Conservation (phyloP, 345 rosid genomes). For the Ceriops decandra region DNA sequence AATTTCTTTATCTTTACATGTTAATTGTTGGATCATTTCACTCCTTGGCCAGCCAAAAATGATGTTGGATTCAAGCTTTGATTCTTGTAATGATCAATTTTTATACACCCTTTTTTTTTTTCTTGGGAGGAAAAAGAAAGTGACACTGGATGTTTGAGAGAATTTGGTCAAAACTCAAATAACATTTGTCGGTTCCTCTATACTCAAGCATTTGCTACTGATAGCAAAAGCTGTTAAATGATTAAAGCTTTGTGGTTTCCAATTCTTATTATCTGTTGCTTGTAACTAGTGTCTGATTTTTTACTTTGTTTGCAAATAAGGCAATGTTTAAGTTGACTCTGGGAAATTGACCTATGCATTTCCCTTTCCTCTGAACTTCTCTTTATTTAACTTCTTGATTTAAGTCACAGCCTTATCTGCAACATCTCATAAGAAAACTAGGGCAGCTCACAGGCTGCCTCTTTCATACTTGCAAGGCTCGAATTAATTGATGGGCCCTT, state of each 20-base stretch:
- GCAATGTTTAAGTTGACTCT: conserved; percentile 1
- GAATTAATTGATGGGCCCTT: not conserved
- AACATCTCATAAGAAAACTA: not conserved
- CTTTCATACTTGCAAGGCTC: conserved; percentile 8
- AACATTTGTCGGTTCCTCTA: too few relatives aligned
- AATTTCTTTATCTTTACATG: too few relatives aligned
- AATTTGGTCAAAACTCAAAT: too few relatives aligned
- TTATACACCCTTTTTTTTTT: too few relatives aligned
- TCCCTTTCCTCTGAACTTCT: conserved; percentile 10
- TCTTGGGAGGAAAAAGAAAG: too few relatives aligned
- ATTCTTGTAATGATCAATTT: too few relatives aligned
- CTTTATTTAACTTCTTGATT: not conserved
- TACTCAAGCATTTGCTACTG: too few relatives aligned
- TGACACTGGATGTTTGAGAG: too few relatives aligned
- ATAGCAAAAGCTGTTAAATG: too few relatives aligned
- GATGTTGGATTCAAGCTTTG: too few relatives aligned
- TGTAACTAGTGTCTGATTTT: not conserved
- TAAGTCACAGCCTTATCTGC: conserved; percentile 2
- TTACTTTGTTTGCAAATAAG: not conserved
- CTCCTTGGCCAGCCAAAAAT: not conserved
- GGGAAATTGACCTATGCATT: conserved; percentile 8
- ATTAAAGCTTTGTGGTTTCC: too few relatives aligned
- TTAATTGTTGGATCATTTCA: not conserved
- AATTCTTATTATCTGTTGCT: not conserved
- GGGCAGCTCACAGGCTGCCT: not conserved